Base-by-base conservation (phyloP, 257 asterid genomes). In the Striga asiatica region DNA sequence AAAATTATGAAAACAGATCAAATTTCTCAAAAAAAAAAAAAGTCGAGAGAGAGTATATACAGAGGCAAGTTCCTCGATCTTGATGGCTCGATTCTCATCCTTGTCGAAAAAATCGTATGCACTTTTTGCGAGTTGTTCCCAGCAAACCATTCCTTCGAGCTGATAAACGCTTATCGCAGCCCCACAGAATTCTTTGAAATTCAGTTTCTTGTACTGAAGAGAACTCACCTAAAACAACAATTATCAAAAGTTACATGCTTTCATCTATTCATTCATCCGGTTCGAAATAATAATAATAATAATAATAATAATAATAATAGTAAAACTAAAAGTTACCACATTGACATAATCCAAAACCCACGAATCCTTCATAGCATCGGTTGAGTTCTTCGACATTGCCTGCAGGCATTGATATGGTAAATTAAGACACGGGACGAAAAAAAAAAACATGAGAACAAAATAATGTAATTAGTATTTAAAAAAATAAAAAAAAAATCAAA, bases 31-130 rank as follows among this genome's bases (percentile, higher is more conserved):
- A 37, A 17, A 37, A 6, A 38, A 38, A 38, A 2, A n/a, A 38
- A 38, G 14, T 38, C 7, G 67, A 31, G 58, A 29, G 68, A 52
- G 64, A 34, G 21, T n/a, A 35, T 70, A 25, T 80, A 92, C 98
- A 1, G 97, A 88, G 13, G 99, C 97, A 53, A 92, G 99, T 75
- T 92, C 99, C 56, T 92, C 88, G 7, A 92, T 92, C 89, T 84
- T 85, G 58, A 92, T 92, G 31, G 95, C 80, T 28, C 97, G 56
- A 72, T 92, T 92, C n/a, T 97, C 99, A 24, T 88, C 88, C 76
- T 79, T 88, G 67, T 92, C 95, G 20, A 92, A 92, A 50, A 82
- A 75, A 17, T 92, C 99, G 52, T 92, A 92, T 1, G 93, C 97
- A 46, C 53, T 77, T 4, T 84, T 88, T 8, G 99, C 97, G 25